phyloP scores from a whole-genome alignment of 2,329 filamentous ascomycete genomes.

The Neonectria sp. region DNA sequence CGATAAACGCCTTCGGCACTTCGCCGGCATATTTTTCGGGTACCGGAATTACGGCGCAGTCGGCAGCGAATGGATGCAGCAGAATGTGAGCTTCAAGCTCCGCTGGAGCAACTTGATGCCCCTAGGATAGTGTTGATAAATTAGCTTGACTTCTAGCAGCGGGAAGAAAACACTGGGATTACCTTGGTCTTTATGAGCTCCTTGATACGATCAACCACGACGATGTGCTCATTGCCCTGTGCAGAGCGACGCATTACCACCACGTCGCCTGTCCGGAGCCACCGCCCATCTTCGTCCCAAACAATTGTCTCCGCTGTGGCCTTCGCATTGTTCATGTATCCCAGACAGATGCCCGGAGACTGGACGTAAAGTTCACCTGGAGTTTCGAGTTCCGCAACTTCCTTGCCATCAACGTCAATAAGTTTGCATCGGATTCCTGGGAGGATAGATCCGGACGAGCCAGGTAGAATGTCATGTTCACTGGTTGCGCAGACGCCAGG shows the following conservation, averaged over 20 bases:
- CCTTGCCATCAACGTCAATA: neutral
- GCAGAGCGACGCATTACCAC: neutral
- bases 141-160: too few species aligned
- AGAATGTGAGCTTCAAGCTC: neutral
- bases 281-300: neutral
- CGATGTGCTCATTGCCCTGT: neutral
- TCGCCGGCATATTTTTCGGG: neutral
- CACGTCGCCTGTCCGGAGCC: neutral
- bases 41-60: neutral
- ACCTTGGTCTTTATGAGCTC: neutral
- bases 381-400: neutral
- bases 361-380: neutral
- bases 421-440: neutral
- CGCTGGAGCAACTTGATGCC: neutral
- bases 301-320: neutral
- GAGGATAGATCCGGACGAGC: neutral
- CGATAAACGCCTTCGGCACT: neutral
- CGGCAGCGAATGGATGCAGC: neutral
- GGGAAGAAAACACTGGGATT: slow-evolving; percentile 4
- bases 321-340: neutral
- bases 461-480: neutral
- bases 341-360: neutral
- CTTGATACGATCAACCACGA: neutral
- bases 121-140: neutral
- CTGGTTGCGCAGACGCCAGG: neutral